Conservation (phyloP, 345 rosid genomes). For the Psidium friedrichsthalianum region DNA sequence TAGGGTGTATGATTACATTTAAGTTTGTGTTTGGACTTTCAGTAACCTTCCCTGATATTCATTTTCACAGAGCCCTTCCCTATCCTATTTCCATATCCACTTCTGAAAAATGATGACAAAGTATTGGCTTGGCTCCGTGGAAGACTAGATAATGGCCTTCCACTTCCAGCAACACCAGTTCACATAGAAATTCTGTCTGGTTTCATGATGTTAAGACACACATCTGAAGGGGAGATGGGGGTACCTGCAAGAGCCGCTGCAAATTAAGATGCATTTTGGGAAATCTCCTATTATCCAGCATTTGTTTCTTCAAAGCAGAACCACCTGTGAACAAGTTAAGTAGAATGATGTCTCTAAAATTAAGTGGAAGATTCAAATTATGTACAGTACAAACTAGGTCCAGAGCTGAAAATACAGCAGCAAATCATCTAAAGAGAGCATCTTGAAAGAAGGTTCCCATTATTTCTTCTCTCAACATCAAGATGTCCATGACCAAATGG, state of each 20-base stretch:
- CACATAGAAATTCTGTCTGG: background rate
- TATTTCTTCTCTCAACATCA: background rate
- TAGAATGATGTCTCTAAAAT: background rate
- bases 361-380: background rate
- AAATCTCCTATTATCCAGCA: conserved; percentile 86
- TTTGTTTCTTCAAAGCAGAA: conserved; percentile 73
- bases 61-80: background rate
- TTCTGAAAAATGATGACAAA: background rate
- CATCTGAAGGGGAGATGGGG: background rate
- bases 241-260: conserved; percentile 90
- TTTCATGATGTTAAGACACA: background rate
- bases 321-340: conserved; percentile 45
- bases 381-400: background rate
- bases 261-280: conserved; percentile 92
- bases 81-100: background rate
- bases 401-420: background rate
- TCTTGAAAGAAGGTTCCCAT: background rate
- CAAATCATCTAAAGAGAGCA: background rate
- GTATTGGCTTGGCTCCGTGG: background rate
- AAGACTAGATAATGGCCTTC: background rate
- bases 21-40: background rate
- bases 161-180: background rate
- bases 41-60: background rate
- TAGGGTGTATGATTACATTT: background rate
- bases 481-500: background rate